phyloP scores from a whole-genome alignment of 495 filamentous ascomycete species.

The Aspergillus homomorphus region DNA sequence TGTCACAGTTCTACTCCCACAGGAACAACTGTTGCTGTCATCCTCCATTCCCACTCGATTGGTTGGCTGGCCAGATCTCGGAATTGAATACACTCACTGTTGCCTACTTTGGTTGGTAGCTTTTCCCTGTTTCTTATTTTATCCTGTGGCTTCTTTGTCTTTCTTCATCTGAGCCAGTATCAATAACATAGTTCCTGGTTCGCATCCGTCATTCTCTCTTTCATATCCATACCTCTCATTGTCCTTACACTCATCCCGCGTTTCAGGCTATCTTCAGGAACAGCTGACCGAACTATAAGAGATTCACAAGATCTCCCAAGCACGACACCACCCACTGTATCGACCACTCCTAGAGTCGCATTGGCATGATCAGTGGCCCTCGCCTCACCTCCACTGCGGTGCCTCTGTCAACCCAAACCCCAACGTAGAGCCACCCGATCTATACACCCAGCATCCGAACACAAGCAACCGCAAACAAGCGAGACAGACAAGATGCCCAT shows the following conservation, averaged over 20 bases:
- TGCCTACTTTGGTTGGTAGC: not conserved
- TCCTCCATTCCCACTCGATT: not conserved
- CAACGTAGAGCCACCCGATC: not conserved
- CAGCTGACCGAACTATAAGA: not conserved
- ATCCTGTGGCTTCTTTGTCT: not conserved
- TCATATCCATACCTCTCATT: not conserved
- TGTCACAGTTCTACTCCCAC: not conserved
- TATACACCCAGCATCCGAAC: not conserved
- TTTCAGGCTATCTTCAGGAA: not conserved
- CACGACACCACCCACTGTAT: not conserved
- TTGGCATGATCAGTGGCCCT: not conserved
- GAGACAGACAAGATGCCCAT: slow-evolving; percentile 15
- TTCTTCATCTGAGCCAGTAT: not conserved
- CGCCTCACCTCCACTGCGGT: not conserved
- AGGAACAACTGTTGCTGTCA: not conserved
- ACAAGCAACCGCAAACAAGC: not conserved
- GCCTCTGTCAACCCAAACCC: not conserved
- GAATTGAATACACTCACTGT: not conserved
- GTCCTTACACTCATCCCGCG: not conserved
- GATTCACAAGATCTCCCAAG: not conserved
- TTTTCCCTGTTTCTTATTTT: not conserved
- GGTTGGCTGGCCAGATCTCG: not conserved
- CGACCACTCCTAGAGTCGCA: not conserved
- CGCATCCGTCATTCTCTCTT: not conserved
- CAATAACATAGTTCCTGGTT: not conserved